Percentiles rank a stretch among this genome's conserved stretches.
Conservation (phyloP, 108 stramenopile species). For the Skeletonema tropicum region DNA sequence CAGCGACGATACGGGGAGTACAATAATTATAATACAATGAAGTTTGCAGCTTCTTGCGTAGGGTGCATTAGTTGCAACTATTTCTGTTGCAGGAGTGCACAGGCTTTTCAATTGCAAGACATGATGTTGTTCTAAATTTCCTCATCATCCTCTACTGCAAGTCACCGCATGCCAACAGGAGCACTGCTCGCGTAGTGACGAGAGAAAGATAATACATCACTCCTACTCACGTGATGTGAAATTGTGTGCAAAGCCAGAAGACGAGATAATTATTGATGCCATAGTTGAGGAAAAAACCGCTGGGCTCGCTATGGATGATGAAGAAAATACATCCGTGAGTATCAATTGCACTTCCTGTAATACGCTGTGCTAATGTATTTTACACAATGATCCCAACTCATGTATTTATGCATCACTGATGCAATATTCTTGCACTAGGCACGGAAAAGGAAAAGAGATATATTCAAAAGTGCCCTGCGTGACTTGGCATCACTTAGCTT, state of each 20-base stretch:
- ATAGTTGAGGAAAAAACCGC: slow-evolving; percentile 40
- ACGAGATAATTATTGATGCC: slow-evolving; percentile 32
- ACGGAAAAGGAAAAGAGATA: slow-evolving; percentile 37
- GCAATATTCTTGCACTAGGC: not conserved
- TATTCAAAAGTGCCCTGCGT: slow-evolving; percentile 47
- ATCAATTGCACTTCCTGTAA: not conserved
- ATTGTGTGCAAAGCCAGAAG: not conserved
- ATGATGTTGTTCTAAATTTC: not conserved
- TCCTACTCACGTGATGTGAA: not conserved
- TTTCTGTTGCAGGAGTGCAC: not conserved
- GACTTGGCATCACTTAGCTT: slow-evolving; percentile 71
- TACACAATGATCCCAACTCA: not conserved
- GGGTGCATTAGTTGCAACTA: not conserved
- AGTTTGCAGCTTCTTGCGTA: not conserved
- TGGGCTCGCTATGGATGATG: slow-evolving; percentile 28
- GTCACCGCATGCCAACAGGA: not conserved
- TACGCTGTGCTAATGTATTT: not conserved
- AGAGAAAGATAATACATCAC: not conserved
- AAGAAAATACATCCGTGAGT: slow-evolving; percentile 35
- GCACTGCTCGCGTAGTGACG: not conserved
- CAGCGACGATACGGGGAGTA: not conserved
- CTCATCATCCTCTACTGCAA: not conserved
- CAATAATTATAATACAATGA: not conserved
- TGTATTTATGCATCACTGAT: not conserved
- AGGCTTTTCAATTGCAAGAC: not conserved